Base-by-base conservation (phyloP, 2,329 filamentous ascomycete genomes). In the Stachybotrys elegans region DNA sequence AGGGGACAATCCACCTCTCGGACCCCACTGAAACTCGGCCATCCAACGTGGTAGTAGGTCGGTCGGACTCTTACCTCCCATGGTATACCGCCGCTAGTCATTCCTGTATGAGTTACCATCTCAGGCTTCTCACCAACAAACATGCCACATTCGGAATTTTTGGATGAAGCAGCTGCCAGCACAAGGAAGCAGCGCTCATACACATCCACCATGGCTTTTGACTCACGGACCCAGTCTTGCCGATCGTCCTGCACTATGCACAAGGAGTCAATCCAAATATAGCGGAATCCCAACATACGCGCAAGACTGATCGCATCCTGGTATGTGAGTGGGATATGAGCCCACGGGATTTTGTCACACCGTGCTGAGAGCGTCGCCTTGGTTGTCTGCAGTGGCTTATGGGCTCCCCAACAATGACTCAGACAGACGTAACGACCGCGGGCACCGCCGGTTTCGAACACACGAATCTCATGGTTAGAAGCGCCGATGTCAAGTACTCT, bases 181-280 rank as follows among this genome's bases (percentile, higher is more conserved):
- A 22, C 25, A 21, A 43, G 29, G 21, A 36, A 43, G 8, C 19
- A 43, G 5, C 20, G n/a, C 20, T 31, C 41, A 31, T 36, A 43
- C 8, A 35, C 31, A n/a, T 22, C 19, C 21, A n/a, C 20, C 38
- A 40, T 40, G 5, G n/a, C 14, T n/a, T n/a, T 14, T 8, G 22
- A 23, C 22, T 40, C 38, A 12, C 19, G 27, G n/a, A 8, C 11
- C 38, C 38, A 40, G 16, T 40, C 38, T 13, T 40, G 22, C 4
- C 16, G 38, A 17, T 40, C 38, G 14, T 49, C 48, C 34, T 49
- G 48, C 9, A 49, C 34, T 11, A 49, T 49, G 13, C 48, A 49
- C 31, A 49, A 13, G 2, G 48, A 45, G 17, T 49, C 48, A 21
- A 49, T 39, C 48, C 48, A 49, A 11, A 49, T 32, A 36, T 48